phyloP scores from a whole-genome alignment of 2,329 filamentous ascomycete species.

The Alternaria conjuncta region DNA sequence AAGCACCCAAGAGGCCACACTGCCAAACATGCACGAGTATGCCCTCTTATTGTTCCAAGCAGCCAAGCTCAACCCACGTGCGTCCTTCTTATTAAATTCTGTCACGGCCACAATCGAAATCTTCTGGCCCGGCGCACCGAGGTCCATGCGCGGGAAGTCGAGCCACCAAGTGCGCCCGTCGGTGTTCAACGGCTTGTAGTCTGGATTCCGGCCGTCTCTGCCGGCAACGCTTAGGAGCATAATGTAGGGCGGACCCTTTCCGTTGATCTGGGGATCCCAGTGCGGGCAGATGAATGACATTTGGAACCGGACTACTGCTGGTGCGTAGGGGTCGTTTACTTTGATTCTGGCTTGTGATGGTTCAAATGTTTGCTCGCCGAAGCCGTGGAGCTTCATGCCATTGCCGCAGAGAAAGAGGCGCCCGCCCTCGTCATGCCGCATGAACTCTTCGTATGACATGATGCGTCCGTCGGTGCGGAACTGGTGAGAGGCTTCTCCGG shows the following conservation, averaged over 20 bases:
- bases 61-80: conserved; percentile 57
- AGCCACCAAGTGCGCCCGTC: conserved; percentile 83
- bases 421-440: conserved; percentile 62
- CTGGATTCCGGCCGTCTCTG: conserved; percentile 70
- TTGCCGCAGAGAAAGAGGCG: conserved; percentile 47
- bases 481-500: conserved; percentile 70
- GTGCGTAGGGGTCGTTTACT: conserved; percentile 57
- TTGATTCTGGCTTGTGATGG: conserved; percentile 67
- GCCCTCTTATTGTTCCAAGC: conserved; percentile 48
- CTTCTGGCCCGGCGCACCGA: conserved; percentile 62
- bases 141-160: conserved; percentile 65
- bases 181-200: conserved; percentile 72
- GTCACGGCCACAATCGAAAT: conserved; percentile 70
- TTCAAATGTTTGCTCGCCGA: conserved; percentile 64
- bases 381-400: conserved; percentile 52
- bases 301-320: conserved; percentile 71
- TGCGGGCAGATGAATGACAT: conserved; percentile 82
- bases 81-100: conserved; percentile 58
- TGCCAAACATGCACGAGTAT: conserved; percentile 52
- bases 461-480: conserved; percentile 74
- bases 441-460: conserved; percentile 82
- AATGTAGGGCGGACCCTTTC: conserved; percentile 69
- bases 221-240: conserved; percentile 69
- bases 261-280: conserved; percentile 76
- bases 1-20: conserved; percentile 63